These are phyloP conservation scores for Hansfordia pulvinata DNA, from an alignment of 2,329 filamentous ascomycete species.

Conservation along the genomic window DNA sequence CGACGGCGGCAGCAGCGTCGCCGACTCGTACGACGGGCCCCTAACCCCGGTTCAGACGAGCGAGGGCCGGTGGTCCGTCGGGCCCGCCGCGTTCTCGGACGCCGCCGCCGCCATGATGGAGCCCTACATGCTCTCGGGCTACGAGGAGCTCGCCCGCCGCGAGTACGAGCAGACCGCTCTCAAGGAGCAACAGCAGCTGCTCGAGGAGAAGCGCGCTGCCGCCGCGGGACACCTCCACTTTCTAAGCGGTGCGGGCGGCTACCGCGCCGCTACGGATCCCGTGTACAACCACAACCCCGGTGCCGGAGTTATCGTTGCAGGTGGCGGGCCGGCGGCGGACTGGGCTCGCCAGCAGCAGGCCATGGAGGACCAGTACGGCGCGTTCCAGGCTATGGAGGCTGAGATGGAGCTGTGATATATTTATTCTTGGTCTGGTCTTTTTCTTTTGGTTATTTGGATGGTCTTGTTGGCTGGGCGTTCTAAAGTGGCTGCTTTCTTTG, in stretches of 20 bases:
- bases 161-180: constrained; percentile 43
- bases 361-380: constrained; percentile 59
- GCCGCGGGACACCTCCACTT: constrained; percentile 33
- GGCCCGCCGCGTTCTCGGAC: constrained; percentile 24
- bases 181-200: constrained; percentile 16
- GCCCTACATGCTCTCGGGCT: constrained; percentile 76
- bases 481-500: too few species aligned
- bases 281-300: constrained; percentile 40
- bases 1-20: too few species aligned
- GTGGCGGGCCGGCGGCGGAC: too few species aligned
- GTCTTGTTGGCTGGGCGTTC: too few species aligned
- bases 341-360: constrained; percentile 34
- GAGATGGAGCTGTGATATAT: constrained; percentile 13
- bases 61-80: constrained; percentile 41
- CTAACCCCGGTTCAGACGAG: constrained; percentile 34
- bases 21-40: constrained; percentile 41
- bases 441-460: background rate
- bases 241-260: constrained; percentile 24
- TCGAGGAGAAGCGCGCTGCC: constrained; percentile 21
- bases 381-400: constrained; percentile 32
- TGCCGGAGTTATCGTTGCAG: too few species aligned
- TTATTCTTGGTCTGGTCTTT: background rate
- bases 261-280: constrained; percentile 50
- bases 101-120: too few species aligned
- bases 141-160: constrained; percentile 53